Conservation (phyloP, 768 basidiomycete genomes). For the Termitomyces sp. region DNA sequence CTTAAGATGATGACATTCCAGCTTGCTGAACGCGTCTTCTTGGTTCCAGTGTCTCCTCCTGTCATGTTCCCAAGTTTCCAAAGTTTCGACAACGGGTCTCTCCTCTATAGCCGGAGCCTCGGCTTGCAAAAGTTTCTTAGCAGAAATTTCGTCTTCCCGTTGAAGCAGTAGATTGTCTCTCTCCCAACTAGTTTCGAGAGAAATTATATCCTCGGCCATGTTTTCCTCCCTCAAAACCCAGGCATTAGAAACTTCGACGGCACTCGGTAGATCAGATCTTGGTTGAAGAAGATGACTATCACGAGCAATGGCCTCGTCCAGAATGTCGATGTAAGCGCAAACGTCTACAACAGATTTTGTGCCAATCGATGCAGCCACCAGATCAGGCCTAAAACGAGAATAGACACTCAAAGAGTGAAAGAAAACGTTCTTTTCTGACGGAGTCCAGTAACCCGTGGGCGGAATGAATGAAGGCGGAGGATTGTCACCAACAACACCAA, state of each 20-base stretch:
- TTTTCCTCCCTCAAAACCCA: slow-evolving; percentile 50
- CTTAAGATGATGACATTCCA: slow-evolving; percentile 20
- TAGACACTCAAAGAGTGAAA: slow-evolving; percentile 65
- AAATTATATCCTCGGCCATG: slow-evolving; percentile 28
- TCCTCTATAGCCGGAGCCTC: slow-evolving; percentile 1
- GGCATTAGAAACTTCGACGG: slow-evolving; percentile 47
- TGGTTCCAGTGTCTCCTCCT: slow-evolving; percentile 19
- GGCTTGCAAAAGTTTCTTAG: slow-evolving; percentile 4
- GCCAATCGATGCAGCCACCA: slow-evolving; percentile 64
- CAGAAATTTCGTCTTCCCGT: slow-evolving; percentile 16
- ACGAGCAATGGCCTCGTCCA: slow-evolving; percentile 37
- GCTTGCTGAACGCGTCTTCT: slow-evolving; percentile 19
- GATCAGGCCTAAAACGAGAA: slow-evolving; percentile 73
- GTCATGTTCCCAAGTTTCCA: slow-evolving; percentile 17
- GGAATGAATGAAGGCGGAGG: slow-evolving; percentile 31
- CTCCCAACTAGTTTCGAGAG: slow-evolving; percentile 27
- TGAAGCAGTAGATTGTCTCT: slow-evolving; percentile 14
- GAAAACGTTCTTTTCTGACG: slow-evolving; percentile 64
- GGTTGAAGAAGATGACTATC: slow-evolving; percentile 3
- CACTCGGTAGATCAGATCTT: slow-evolving; percentile 28
- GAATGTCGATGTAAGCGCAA: slow-evolving; percentile 55
- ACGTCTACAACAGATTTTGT: slow-evolving; percentile 70
- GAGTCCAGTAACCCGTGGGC: slow-evolving; percentile 55
- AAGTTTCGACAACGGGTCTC: slow-evolving; percentile 7
- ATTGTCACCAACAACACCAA: slow-evolving; percentile 24